Evolutionary conservation across 2,329 filamentous ascomycete species (phyloP), one percentile per base, ranked within the genome.

Genomic region (Sporothrix curviconia): DNA sequence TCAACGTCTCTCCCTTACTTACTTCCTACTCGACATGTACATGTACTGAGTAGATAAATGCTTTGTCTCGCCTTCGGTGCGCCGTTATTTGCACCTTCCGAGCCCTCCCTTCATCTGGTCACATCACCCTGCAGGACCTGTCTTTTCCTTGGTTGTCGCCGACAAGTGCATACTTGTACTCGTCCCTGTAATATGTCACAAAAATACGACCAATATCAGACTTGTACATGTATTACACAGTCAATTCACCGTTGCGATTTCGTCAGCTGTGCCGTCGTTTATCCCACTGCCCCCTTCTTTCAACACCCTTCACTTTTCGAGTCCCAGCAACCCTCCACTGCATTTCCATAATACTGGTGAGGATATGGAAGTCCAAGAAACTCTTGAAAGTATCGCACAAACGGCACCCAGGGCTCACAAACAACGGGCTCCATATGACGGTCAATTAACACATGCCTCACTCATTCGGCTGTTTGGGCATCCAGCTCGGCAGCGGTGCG

Each of bases 181-280:
- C n/a, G n/a, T n/a, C n/a, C n/a, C n/a, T n/a, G n/a, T n/a, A n/a
- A n/a, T n/a, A n/a, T n/a, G 14, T 54, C 40, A 37, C 52, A 55
- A 53, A 30, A 52, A 32, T n/a, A 32, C 15, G 7, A 34, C 50
- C 25, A 32, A 42, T 43, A 34, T 42, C 37, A 53, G 50, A 53
- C 37, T 11, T 37, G 1, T n/a, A n/a, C n/a, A n/a, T n/a, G n/a
- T n/a, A n/a, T n/a, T n/a, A n/a, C 3, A 40, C 39, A 46, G 14
- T 25, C 53, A 55, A 55, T 55, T 55, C 22, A 39, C 32, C 7
- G 25, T 39, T 55, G 32, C 42, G 19, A 55, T n/a, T 55, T 55
- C 53, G 53, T 42, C 22, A 30, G 53, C 37, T 32, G 22, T 19
- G 36, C 49, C 49, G 49, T 42, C 15, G 24, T 19, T 11, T 37